Conservation (phyloP, 1,284 basidiomycete species). For the Blastosporella zonata region DNA sequence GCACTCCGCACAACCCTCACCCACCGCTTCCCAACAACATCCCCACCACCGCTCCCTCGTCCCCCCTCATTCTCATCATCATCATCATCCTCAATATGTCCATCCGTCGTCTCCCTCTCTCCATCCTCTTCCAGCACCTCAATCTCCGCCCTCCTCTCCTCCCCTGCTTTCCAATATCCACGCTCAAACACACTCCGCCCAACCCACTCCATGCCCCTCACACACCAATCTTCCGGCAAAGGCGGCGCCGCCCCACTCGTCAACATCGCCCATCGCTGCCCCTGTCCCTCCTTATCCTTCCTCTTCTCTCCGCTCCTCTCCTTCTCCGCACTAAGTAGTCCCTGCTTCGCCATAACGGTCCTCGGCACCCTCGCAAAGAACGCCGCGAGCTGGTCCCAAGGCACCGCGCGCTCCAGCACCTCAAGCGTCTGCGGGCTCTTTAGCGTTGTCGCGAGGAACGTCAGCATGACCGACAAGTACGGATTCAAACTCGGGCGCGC, state of each 20-base stretch:
- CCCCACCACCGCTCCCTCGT: conserved; percentile 10
- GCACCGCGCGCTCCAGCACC: conserved; percentile 73
- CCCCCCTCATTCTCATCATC: conserved; percentile 45
- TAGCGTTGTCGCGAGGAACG: conserved; percentile 80
- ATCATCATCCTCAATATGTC: conserved; percentile 76
- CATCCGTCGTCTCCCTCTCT: conserved; percentile 60
- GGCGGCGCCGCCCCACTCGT: conserved; percentile 67
- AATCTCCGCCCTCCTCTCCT: conserved; percentile 68
- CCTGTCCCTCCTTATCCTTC: conserved; percentile 19
- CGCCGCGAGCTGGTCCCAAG: conserved; percentile 75
- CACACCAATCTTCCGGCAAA: conserved; percentile 92
- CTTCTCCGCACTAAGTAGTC: conserved; percentile 26
- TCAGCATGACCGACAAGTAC: conserved; percentile 84
- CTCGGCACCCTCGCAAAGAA: conserved; percentile 69
- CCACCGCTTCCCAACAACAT: conserved; percentile 52
- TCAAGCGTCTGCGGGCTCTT: conserved; percentile 61
- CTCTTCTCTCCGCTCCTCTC: conserved; percentile 11
- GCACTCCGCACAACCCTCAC: conserved; percentile 72
- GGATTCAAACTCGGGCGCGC: conserved; percentile 71
- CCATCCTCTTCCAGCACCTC: conserved; percentile 72
- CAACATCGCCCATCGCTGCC: conserved; percentile 56
- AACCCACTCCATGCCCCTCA: conserved; percentile 95
- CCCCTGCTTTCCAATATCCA: conserved; percentile 83
- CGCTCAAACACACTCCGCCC: conserved; percentile 85
- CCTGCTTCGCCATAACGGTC: conserved; percentile 48